Conservation (phyloP, 441 rosid species). For the Adansonia gregorii region DNA sequence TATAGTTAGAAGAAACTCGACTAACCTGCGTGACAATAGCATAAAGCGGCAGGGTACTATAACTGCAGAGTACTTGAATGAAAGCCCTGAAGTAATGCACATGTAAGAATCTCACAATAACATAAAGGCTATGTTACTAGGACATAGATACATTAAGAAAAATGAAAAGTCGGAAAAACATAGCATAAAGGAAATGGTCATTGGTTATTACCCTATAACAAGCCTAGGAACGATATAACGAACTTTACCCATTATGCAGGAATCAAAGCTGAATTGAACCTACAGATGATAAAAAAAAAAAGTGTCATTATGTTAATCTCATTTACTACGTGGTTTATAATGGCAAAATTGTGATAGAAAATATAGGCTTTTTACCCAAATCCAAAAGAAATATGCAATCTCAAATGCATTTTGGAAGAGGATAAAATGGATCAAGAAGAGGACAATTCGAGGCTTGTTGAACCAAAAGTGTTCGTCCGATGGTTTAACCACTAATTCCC, state of each 20-base stretch:
- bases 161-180: too few species aligned
- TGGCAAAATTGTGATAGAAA: not conserved
- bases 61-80: constrained; percentile 76
- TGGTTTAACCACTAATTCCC: constrained; percentile 60
- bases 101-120: too few species aligned
- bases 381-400: constrained; percentile 70
- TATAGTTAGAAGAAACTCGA: constrained; percentile 3
- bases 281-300: constrained; percentile 29
- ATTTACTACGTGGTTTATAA: constrained; percentile 9
- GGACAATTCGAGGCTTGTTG: constrained; percentile 46
- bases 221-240: constrained; percentile 61
- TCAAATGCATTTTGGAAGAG: constrained; percentile 70
- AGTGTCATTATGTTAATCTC: not conserved
- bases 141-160: too few species aligned
- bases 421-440: constrained; percentile 63
- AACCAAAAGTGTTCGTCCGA: constrained; percentile 71
- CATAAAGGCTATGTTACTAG: too few species aligned
- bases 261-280: constrained; percentile 62
- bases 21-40: constrained; percentile 80
- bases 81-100: constrained; percentile 43
- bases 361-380: constrained; percentile 50
- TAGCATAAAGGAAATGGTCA: not conserved
- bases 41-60: constrained; percentile 73
- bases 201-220: constrained; percentile 54
- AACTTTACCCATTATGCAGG: constrained; percentile 72